Percentiles rank a stretch among this genome's conserved stretches.
Evolutionary conservation across 768 basidiomycete genomes (phyloP).

Genomic region (Podaxis carcinomalis): DNA sequence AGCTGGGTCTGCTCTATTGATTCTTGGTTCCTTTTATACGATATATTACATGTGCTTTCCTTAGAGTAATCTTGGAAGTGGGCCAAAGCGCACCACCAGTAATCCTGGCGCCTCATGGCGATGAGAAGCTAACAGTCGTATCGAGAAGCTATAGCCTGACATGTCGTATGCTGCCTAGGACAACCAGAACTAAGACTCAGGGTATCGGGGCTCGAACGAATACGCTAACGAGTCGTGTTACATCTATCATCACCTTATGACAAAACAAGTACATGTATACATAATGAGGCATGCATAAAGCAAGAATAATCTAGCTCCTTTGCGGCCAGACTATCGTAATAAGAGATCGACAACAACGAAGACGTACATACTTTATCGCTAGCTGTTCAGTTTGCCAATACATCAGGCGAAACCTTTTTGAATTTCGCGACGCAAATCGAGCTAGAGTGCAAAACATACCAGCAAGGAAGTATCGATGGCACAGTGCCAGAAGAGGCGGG

Average conservation of each 20-base stretch:
- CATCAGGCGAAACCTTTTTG: not conserved
- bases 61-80: not conserved
- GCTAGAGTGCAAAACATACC: not conserved
- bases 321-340: not conserved
- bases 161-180: not conserved
- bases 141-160: not conserved
- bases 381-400: not conserved
- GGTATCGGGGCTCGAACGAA: not conserved
- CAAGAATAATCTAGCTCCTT: not conserved
- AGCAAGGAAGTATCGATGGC: not conserved
- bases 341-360: not conserved
- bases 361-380: not conserved
- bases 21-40: not conserved
- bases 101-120: not conserved
- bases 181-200: not conserved
- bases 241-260: too few relatives aligned
- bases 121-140: not conserved
- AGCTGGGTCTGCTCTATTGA: not conserved
- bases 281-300: too few relatives aligned
- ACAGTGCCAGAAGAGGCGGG: not conserved
- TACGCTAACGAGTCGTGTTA: too few relatives aligned
- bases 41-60: not conserved
- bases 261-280: too few relatives aligned
- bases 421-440: not conserved
- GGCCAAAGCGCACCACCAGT: not conserved